Evolutionary conservation across 768 basidiomycete genomes (phyloP).

Genomic region (Auricularia sp.): DNA sequence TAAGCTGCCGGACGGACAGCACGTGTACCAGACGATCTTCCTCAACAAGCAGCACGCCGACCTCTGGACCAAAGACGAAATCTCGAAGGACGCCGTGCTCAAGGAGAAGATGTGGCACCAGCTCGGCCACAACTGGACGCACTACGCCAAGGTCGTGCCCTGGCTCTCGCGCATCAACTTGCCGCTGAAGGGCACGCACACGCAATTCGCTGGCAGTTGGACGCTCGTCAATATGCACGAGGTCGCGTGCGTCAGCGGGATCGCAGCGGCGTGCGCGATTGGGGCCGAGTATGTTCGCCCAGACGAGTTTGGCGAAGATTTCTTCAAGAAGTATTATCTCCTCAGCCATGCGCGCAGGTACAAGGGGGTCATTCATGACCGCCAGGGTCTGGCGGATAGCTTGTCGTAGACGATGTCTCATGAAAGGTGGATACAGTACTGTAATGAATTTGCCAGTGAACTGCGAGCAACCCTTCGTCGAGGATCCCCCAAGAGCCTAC

Average conservation of each 20-base stretch:
- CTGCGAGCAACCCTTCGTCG: too few species aligned
- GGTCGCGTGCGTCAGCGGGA: conserved; percentile 2
- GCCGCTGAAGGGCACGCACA: not conserved
- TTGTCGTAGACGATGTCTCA: too few species aligned
- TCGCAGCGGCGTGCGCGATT: conserved; percentile 2
- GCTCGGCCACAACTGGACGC: conserved; percentile 41
- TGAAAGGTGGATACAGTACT: too few species aligned
- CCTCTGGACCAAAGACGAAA: conserved; percentile 34
- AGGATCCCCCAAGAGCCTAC: too few species aligned
- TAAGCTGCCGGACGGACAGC: conserved; percentile 10
- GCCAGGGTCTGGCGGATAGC: not conserved
- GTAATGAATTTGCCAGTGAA: too few species aligned
- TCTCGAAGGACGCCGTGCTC: conserved; percentile 28
- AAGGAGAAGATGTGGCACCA: conserved; percentile 45
- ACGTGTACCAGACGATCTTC: conserved; percentile 44
- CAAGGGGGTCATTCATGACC: not conserved
- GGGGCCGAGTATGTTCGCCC: conserved; percentile 3
- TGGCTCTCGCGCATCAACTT: conserved; percentile 28
- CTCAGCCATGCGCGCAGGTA: not conserved
- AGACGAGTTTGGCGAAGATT: conserved; percentile 4
- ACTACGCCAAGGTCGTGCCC: conserved; percentile 27
- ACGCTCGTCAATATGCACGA: conserved; percentile 6
- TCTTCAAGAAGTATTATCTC: conserved; percentile 1
- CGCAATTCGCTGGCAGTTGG: conserved; percentile 4
- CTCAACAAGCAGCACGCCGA: conserved; percentile 28